Percentiles rank a stretch among this genome's conserved stretches.
Evolutionary conservation across 2,329 filamentous ascomycete species (phyloP).

Genomic region (Aspergillus sp.): DNA sequence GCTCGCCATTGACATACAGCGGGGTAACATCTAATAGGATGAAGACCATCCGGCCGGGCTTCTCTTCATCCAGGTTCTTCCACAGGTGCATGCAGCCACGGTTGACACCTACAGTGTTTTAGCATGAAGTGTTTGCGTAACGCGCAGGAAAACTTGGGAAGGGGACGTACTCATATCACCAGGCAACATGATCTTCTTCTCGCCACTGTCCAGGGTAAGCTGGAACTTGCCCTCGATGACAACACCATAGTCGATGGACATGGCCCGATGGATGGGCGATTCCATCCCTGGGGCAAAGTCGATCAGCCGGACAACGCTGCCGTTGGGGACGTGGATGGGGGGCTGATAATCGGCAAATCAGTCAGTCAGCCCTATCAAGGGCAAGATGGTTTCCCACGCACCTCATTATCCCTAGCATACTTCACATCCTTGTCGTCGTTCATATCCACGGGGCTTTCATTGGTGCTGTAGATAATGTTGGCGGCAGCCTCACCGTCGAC

Average conservation of each 20-base stretch:
- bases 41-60: background rate
- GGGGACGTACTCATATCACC: background rate
- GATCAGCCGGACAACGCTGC: background rate
- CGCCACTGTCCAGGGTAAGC: background rate
- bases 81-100: background rate
- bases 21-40: background rate
- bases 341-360: background rate
- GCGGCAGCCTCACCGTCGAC: background rate
- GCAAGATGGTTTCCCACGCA: too few species aligned
- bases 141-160: too few species aligned
- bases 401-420: background rate
- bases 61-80: background rate
- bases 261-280: conserved; percentile 6
- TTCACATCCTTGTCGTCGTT: background rate
- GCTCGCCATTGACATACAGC: background rate
- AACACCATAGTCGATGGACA: background rate
- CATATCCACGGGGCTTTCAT: conserved; percentile 1
- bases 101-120: background rate
- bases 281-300: background rate
- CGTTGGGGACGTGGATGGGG: background rate
- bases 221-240: background rate
- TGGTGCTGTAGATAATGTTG: background rate
- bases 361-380: too few species aligned
- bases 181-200: background rate
- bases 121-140: too few species aligned